Conservation (phyloP, 345 rosid species). For the Ceriops tagal region DNA sequence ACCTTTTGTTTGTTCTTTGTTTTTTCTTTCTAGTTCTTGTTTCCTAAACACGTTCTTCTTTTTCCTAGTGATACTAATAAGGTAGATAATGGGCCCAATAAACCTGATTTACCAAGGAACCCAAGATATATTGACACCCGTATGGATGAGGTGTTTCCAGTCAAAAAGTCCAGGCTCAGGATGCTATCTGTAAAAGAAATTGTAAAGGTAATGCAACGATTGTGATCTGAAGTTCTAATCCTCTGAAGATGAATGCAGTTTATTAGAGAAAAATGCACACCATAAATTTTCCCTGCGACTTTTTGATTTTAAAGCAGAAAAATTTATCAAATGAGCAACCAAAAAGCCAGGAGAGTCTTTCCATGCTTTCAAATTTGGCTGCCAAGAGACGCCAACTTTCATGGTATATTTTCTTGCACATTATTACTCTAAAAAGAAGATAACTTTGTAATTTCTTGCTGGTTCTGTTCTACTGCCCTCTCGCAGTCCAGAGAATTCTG, state of each 20-base stretch:
- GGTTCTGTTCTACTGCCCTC: slow-evolving; percentile 14
- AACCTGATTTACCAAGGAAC: slow-evolving; percentile 42
- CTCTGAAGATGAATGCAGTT: slow-evolving; percentile 1
- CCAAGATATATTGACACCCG: slow-evolving; percentile 68
- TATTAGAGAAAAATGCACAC: background rate
- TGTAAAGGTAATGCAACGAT: slow-evolving; percentile 44
- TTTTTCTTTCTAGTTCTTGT: background rate
- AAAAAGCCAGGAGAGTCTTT: slow-evolving; percentile 39
- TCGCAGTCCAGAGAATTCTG: slow-evolving; percentile 43
- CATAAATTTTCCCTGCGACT: slow-evolving; percentile 11
- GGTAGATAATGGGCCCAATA: slow-evolving; percentile 46
- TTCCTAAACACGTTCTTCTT: slow-evolving; percentile 14
- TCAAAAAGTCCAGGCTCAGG: slow-evolving; percentile 64
- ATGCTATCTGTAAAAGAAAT: slow-evolving; percentile 54
- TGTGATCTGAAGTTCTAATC: background rate
- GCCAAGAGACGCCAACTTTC: slow-evolving; percentile 46
- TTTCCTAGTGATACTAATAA: slow-evolving; percentile 23
- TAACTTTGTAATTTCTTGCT: background rate
- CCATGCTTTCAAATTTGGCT: slow-evolving; percentile 52
- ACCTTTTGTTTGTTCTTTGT: background rate
- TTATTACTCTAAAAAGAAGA: background rate
- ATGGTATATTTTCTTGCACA: slow-evolving; percentile 38
- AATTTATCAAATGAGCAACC: slow-evolving; percentile 41
- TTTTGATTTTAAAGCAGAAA: slow-evolving; percentile 42
- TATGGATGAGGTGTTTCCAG: slow-evolving; percentile 72